Evolutionary conservation across 345 rosid genomes (phyloP).

Genomic region (Iberis pinnata): DNA sequence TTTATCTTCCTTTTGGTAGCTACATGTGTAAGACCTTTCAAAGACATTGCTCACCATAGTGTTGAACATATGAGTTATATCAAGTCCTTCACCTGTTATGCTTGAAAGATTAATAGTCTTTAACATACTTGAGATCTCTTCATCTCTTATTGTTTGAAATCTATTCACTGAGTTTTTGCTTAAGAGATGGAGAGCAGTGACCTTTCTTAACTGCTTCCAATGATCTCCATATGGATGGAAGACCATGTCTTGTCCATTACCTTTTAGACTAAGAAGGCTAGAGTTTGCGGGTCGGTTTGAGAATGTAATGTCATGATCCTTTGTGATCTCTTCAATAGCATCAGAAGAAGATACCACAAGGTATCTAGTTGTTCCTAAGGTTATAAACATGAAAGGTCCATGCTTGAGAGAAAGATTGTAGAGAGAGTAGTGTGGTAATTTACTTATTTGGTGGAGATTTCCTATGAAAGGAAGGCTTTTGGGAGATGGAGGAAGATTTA

Average conservation of each 20-base stretch:
- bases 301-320: conserved; percentile 15
- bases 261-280: too few relatives aligned
- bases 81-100: too few relatives aligned
- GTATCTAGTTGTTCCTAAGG: conserved; percentile 18
- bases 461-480: conserved; percentile 18
- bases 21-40: conserved; percentile 52
- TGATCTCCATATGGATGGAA: too few relatives aligned
- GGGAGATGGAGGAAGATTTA: conserved; percentile 26
- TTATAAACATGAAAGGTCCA: conserved; percentile 22
- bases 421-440: conserved; percentile 22
- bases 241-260: too few relatives aligned
- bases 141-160: too few relatives aligned
- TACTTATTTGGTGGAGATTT: conserved; percentile 19
- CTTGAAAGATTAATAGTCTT: too few relatives aligned
- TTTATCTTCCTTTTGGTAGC: conserved; percentile 20
- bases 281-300: conserved; percentile 6
- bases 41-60: conserved; percentile 8
- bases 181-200: too few relatives aligned
- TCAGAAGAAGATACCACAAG: conserved; percentile 23
- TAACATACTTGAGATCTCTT: too few relatives aligned
- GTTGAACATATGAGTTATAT: too few relatives aligned
- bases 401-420: conserved; percentile 6
- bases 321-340: conserved; percentile 14
- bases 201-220: too few relatives aligned
- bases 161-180: too few relatives aligned